Evolutionary conservation across 768 basidiomycete genomes (phyloP).

Genomic region (Mycena olivaceomarginata): DNA sequence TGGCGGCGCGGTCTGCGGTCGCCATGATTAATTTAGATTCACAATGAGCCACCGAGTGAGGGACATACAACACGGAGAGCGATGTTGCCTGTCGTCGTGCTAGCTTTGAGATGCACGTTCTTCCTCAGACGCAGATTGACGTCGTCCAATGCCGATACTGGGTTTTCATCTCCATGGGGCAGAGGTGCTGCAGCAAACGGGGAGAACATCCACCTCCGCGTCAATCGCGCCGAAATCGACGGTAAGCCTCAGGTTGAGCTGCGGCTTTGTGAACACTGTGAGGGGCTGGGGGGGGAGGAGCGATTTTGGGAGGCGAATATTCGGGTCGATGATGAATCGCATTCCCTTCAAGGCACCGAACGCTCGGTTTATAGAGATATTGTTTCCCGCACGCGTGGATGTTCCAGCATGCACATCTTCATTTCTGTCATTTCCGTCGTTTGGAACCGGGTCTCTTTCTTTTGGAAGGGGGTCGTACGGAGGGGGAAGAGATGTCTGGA

Average conservation of each 20-base stretch:
- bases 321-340: slow-evolving; percentile 22
- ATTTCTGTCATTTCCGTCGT: not conserved
- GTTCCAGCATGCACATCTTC: not conserved
- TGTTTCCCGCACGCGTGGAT: slow-evolving; percentile 16
- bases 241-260: slow-evolving; percentile 4
- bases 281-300: not conserved
- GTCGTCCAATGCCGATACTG: too few relatives aligned
- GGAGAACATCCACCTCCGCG: slow-evolving; percentile 16
- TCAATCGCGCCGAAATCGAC: slow-evolving; percentile 19
- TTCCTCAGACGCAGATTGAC: not conserved
- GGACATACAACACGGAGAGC: slow-evolving; percentile 12
- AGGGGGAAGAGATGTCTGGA: slow-evolving; percentile 1
- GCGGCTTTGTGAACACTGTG: not conserved
- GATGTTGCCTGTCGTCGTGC: slow-evolving; percentile 11
- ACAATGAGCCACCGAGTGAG: not conserved
- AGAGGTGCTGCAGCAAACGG: not conserved
- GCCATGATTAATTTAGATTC: not conserved
- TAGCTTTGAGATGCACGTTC: not conserved
- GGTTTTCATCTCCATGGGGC: not conserved
- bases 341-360: slow-evolving; percentile 8
- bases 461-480: not conserved
- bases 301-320: not conserved
- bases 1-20: not conserved
- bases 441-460: too few relatives aligned
- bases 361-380: slow-evolving; percentile 12